phyloP scores from a whole-genome alignment of 257 asterid species.

The Solanum sejunctum region DNA sequence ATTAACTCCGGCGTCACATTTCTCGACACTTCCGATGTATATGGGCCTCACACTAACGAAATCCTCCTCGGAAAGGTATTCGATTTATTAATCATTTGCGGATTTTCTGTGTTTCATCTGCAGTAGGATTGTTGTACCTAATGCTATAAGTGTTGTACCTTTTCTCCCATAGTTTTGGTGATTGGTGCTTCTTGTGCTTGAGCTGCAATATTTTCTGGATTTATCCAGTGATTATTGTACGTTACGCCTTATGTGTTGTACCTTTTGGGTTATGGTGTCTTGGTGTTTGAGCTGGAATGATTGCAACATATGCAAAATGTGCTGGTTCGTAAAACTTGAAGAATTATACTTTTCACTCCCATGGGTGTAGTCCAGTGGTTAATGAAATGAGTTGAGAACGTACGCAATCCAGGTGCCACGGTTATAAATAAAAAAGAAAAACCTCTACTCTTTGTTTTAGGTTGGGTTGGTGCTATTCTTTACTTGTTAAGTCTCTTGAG shows the following conservation, averaged over 20 bases:
- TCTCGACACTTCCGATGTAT: slow-evolving; percentile 26
- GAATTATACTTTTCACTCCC: background rate
- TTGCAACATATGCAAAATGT: background rate
- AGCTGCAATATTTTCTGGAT: too few species aligned
- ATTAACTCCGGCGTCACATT: slow-evolving; percentile 19
- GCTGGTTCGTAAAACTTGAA: background rate
- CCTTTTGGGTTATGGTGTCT: background rate
- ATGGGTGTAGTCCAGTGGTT: background rate
- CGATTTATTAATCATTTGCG: background rate
- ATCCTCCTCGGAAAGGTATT: slow-evolving; percentile 25
- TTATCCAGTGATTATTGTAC: background rate
- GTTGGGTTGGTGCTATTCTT: background rate
- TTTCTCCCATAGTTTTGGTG: too few species aligned
- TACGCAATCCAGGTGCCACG: too few species aligned
- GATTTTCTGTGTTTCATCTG: background rate
- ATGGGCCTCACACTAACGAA: slow-evolving; percentile 37
- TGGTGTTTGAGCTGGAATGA: background rate
- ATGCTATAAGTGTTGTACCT: background rate
- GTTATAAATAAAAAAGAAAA: too few species aligned
- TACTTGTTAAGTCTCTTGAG: background rate
- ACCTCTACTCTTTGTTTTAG: background rate
- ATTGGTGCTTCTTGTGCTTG: too few species aligned
- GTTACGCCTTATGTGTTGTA: background rate
- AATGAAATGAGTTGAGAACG: background rate
- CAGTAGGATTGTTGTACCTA: background rate